Evolutionary conservation across 208 protist species (phyloP).

Genomic region (Naegleria gruberi): DNA sequence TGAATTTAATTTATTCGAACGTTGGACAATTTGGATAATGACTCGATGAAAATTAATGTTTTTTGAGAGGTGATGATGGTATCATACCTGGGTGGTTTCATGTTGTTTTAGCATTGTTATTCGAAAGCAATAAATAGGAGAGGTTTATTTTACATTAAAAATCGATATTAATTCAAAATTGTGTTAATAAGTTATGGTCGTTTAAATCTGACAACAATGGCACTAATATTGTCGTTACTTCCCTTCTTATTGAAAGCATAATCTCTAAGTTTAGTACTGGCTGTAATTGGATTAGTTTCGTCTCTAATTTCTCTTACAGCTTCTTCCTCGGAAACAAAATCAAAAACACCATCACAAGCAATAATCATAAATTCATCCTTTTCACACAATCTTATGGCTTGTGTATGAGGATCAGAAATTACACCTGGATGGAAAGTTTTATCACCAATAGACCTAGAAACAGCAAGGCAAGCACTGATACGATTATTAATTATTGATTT

Average conservation of each 20-base stretch:
- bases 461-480: not conserved
- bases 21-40: no score
- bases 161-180: no score
- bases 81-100: no score
- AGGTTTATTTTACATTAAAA: no score
- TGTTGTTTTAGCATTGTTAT: not conserved
- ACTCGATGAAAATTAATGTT: no score
- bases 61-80: no score
- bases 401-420: constrained; percentile 24
- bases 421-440: not conserved
- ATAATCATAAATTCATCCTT: constrained; percentile 32
- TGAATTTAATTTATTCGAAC: no score
- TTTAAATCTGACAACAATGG: constrained; percentile 40
- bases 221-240: constrained; percentile 53
- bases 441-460: constrained; percentile 23
- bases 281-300: constrained; percentile 38
- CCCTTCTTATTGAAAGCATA: constrained; percentile 40
- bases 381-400: constrained; percentile 20
- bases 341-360: constrained; percentile 54
- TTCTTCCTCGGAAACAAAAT: constrained; percentile 45
- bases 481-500: not conserved
- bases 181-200: no score
- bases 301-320: constrained; percentile 26
- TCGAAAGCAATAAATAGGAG: not conserved
- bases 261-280: constrained; percentile 43